Percentiles rank a stretch among this genome's conserved stretches.
phyloP scores from a whole-genome alignment of 192 early-diverging fungal species.

The Chytriomyces sp. region DNA sequence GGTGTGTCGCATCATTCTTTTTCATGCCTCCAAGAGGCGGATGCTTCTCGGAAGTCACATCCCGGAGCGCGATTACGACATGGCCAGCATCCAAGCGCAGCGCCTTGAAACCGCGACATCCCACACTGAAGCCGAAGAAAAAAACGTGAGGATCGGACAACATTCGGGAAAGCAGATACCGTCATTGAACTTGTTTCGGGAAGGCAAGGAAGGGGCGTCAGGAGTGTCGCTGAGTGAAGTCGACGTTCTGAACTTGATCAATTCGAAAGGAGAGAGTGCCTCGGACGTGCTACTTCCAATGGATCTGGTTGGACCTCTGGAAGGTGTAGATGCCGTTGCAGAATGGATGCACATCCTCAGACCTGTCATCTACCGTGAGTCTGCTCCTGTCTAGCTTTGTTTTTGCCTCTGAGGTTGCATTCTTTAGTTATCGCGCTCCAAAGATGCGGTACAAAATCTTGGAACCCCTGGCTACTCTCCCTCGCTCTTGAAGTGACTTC shows the following conservation, averaged over 20 bases:
- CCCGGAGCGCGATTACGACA: slow-evolving; percentile 71
- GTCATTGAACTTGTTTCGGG: slow-evolving; percentile 33
- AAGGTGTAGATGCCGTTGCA: slow-evolving; percentile 56
- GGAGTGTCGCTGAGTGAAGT: slow-evolving; percentile 15
- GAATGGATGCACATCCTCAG: slow-evolving; percentile 84
- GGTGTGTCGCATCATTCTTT: slow-evolving; percentile 5
- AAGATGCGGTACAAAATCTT: slow-evolving; percentile 73
- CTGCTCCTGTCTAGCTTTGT: neutral
- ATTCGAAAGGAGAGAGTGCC: slow-evolving; percentile 34
- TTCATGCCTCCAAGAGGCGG: neutral
- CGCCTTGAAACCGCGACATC: too few species aligned
- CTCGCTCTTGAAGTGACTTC: slow-evolving; percentile 63
- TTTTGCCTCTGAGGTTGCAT: neutral
- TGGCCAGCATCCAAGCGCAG: slow-evolving; percentile 23
- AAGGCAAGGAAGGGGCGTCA: neutral
- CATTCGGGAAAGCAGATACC: slow-evolving; percentile 39
- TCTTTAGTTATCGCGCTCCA: slow-evolving; percentile 76
- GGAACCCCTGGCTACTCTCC: slow-evolving; percentile 85
- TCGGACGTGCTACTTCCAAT: slow-evolving; percentile 60
- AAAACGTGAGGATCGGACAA: too few species aligned
- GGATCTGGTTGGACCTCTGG: slow-evolving; percentile 67
- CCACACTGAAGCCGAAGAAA: neutral
- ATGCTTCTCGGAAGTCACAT: neutral
- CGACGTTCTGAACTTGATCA: slow-evolving; percentile 2
- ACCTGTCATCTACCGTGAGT: slow-evolving; percentile 83